These are phyloP conservation scores for Aspergillus spinulosporus DNA, from an alignment of 2,329 filamentous ascomycete genomes.

Conservation along the genomic window DNA sequence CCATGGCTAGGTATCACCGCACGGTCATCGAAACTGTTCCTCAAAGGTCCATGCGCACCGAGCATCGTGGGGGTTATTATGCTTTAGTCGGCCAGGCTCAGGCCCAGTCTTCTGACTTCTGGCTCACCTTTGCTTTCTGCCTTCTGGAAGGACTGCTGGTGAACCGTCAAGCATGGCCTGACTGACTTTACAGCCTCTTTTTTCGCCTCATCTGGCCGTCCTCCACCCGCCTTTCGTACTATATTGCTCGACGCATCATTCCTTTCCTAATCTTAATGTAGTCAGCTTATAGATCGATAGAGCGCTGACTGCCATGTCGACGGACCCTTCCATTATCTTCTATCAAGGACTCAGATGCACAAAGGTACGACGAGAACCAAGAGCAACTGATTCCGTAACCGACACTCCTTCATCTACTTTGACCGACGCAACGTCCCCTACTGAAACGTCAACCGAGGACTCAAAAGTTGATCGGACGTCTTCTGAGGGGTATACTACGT, in stretches of 20 bases:
- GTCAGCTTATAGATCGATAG: neutral
- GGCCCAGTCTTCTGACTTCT: neutral
- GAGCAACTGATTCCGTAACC: slow-evolving; percentile 5
- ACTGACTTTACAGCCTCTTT: neutral
- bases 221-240: too few relatives aligned
- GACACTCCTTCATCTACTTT: slow-evolving; percentile 5
- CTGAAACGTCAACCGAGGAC: neutral
- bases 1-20: neutral
- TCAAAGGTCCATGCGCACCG: neutral
- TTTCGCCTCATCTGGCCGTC: neutral
- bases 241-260: neutral
- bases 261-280: neutral
- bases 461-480: neutral
- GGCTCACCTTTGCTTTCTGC: neutral
- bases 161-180: neutral
- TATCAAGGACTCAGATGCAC: slow-evolving; percentile 29
- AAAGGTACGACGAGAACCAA: slow-evolving; percentile 25
- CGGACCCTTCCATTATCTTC: slow-evolving; percentile 26
- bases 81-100: neutral
- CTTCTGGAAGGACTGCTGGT: neutral
- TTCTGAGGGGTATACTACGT: neutral
- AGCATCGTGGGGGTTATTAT: neutral
- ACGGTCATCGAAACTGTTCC: neutral
- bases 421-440: neutral
- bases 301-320: slow-evolving; percentile 26